phyloP scores from a whole-genome alignment of 2,329 filamentous ascomycete species.

The Diaporthe helianthi region DNA sequence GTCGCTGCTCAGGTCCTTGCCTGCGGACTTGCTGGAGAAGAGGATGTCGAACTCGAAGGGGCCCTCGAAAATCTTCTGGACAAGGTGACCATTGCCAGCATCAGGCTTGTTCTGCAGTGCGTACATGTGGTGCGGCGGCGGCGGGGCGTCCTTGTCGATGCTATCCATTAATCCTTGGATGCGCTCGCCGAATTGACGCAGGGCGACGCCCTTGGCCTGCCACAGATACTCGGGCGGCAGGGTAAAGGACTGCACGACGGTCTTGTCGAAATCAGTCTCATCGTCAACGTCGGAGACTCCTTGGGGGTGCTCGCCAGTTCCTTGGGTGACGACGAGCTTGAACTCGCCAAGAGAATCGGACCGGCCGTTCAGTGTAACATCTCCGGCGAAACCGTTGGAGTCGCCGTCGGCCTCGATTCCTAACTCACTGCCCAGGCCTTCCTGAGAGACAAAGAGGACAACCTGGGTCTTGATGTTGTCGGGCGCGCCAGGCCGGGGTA shows the following conservation, averaged over 20 bases:
- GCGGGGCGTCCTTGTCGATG: conserved; percentile 58
- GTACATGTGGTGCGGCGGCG: conserved; percentile 86
- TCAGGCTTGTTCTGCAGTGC: conserved; percentile 74
- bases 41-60: conserved; percentile 92
- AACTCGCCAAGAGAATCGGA: conserved; percentile 80
- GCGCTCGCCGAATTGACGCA: conserved; percentile 59
- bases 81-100: conserved; percentile 80
- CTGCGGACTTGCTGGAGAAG: conserved; percentile 79
- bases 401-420: conserved; percentile 62
- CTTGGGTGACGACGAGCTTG: conserved; percentile 77
- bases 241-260: conserved; percentile 75
- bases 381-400: conserved; percentile 57
- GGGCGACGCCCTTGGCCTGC: conserved; percentile 74
- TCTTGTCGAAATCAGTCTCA: conserved; percentile 76
- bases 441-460: conserved; percentile 79
- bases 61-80: conserved; percentile 92
- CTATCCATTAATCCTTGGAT: conserved; percentile 57
- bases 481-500: conserved; percentile 73
- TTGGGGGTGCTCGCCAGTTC: conserved; percentile 66
- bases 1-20: conserved; percentile 60
- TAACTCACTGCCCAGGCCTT: conserved; percentile 72
- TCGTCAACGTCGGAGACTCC: conserved; percentile 71
- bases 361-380: conserved; percentile 74
- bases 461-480: conserved; percentile 75
- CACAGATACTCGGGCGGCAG: conserved; percentile 75